phyloP scores from a whole-genome alignment of 2,329 filamentous ascomycete species.

The Myriosclerotinia curreyana region DNA sequence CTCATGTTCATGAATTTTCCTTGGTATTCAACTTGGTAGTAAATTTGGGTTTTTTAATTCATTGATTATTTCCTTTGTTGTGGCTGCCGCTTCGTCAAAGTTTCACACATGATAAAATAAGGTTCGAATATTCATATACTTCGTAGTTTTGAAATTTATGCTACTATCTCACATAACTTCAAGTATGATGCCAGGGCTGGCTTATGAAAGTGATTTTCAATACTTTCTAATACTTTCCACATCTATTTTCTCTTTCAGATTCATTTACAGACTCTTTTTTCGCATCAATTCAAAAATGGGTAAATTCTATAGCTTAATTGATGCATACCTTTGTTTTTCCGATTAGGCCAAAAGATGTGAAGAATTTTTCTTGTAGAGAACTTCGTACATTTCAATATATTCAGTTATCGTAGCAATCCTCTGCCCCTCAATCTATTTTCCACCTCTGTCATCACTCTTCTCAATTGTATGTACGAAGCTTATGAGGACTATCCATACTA shows the following conservation, averaged over 20 bases:
- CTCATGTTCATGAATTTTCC: background rate
- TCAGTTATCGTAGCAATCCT: no score
- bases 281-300: background rate
- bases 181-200: background rate
- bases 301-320: no score
- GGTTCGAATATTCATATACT: background rate
- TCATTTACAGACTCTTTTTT: no score
- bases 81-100: background rate
- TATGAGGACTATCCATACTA: constrained; percentile 42
- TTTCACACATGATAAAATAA: background rate
- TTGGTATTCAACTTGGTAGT: background rate
- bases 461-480: constrained; percentile 28
- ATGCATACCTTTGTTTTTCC: no score
- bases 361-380: no score
- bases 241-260: no score
- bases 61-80: background rate
- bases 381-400: no score
- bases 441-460: constrained; percentile 21
- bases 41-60: background rate
- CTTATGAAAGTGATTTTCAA: background rate
- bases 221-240: no score
- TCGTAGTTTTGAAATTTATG: background rate
- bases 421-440: no score
- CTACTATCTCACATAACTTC: background rate
- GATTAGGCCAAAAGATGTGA: no score